Evolutionary conservation across 495 filamentous ascomycete genomes (phyloP).

Genomic region (Podospora didyma): DNA sequence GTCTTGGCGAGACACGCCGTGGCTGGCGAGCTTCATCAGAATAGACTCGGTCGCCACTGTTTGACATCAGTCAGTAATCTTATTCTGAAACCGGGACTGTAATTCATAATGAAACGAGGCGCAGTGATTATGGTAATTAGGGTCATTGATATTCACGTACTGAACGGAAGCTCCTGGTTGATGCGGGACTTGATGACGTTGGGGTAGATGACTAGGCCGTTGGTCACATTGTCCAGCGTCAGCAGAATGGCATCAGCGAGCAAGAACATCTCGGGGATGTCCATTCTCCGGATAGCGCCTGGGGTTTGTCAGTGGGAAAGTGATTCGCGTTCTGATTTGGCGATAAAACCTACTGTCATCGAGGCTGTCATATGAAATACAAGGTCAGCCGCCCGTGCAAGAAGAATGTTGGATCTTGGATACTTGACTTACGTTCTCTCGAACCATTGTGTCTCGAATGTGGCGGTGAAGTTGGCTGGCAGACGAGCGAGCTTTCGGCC

Average conservation of each 20-base stretch:
- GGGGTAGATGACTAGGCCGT: constrained; percentile 84
- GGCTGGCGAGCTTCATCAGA: constrained; percentile 78
- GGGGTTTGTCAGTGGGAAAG: too few relatives aligned
- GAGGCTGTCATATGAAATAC: too few relatives aligned
- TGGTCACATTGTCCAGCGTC: constrained; percentile 76
- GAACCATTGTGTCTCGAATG: constrained; percentile 81
- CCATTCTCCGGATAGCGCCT: constrained; percentile 35
- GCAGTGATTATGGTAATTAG: too few relatives aligned
- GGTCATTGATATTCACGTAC: too few relatives aligned
- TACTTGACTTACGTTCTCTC: constrained; percentile 51
- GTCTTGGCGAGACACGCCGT: constrained; percentile 78
- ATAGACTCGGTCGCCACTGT: constrained; percentile 83
- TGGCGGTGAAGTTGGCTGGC: constrained; percentile 66
- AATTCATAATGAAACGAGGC: too few relatives aligned
- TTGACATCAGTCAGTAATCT: too few relatives aligned
- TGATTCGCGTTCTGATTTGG: too few relatives aligned
- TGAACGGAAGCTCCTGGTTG: constrained; percentile 82
- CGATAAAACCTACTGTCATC: too few relatives aligned
- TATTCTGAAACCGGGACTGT: too few relatives aligned
- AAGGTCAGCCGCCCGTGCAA: too few relatives aligned
- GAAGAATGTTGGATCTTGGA: too few relatives aligned
- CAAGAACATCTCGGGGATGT: constrained; percentile 76
- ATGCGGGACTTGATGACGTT: constrained; percentile 66
- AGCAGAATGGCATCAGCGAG: constrained; percentile 78
- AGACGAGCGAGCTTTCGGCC: constrained; percentile 65